These are phyloP conservation scores for Dioscorea alata DNA, from an alignment of 106 monocot genomes.

Conservation along the genomic window DNA sequence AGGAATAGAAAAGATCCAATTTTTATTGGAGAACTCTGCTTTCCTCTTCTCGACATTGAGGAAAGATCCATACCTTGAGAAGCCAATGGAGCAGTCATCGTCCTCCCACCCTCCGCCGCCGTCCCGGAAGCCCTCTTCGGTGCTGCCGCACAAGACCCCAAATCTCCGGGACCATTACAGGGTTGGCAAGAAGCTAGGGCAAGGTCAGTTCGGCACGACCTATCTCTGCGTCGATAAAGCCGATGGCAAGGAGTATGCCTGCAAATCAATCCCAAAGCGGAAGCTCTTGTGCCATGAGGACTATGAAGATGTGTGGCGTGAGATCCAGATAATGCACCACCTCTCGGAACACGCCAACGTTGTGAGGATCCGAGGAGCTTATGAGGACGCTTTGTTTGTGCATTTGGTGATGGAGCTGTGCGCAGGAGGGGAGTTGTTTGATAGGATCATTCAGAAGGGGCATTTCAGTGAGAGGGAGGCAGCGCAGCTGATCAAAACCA, in stretches of 20 bases:
- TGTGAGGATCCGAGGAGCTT: constrained; percentile 66
- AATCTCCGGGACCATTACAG: constrained; percentile 63
- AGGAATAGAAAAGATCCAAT: too few relatives aligned
- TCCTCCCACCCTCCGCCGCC: constrained; percentile 11
- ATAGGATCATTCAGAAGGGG: constrained; percentile 66
- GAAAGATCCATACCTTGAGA: neutral
- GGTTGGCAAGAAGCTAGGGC: constrained; percentile 72
- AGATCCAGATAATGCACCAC: constrained; percentile 76
- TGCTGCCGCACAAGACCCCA: constrained; percentile 65
- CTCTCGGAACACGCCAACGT: constrained; percentile 72
- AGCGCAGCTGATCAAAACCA: constrained; percentile 66
- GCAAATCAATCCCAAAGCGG: constrained; percentile 85
- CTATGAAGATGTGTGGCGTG: constrained; percentile 47
- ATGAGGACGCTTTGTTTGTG: constrained; percentile 62
- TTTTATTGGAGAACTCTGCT: neutral
- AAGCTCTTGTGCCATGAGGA: constrained; percentile 75
- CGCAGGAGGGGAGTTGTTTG: constrained; percentile 54
- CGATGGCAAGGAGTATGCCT: constrained; percentile 56
- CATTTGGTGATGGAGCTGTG: constrained; percentile 64
- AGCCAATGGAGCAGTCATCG: constrained; percentile 16
- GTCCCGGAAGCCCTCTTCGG: constrained; percentile 29
- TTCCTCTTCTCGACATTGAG: too few relatives aligned
- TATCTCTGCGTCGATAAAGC: constrained; percentile 57
- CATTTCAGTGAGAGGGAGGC: constrained; percentile 80
- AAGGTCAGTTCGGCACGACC: constrained; percentile 78